These are phyloP conservation scores for Yamadazyma nakazawae DNA, from an alignment of 805 yeast species.

Conservation along the genomic window DNA sequence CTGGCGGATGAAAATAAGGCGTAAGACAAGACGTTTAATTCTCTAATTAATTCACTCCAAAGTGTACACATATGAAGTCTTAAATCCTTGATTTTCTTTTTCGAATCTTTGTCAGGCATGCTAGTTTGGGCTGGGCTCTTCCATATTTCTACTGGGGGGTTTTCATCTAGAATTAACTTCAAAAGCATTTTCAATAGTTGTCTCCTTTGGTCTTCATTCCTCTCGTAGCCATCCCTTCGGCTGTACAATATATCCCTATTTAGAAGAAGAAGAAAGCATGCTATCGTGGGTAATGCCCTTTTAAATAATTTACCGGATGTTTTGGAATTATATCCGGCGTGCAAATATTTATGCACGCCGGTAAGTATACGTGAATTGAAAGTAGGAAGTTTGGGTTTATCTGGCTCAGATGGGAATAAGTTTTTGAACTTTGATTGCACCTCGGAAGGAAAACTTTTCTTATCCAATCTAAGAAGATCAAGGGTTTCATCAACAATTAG, in stretches of 20 bases:
- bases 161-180: slow-evolving; percentile 11
- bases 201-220: not conserved
- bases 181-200: slow-evolving; percentile 18
- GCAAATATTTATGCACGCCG: slow-evolving; percentile 4
- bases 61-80: slow-evolving; percentile 28
- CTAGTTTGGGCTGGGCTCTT: slow-evolving; percentile 29
- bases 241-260: slow-evolving; percentile 20
- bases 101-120: slow-evolving; percentile 16
- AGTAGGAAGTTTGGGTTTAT: not conserved
- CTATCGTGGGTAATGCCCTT: slow-evolving; percentile 17
- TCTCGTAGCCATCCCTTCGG: slow-evolving; percentile 15
- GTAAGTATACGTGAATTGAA: not conserved
- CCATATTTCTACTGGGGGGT: slow-evolving; percentile 24
- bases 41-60: slow-evolving; percentile 36
- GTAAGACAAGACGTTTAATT: slow-evolving; percentile 19
- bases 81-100: slow-evolving; percentile 19
- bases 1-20: slow-evolving; percentile 2
- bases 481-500: slow-evolving; percentile 32
- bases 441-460: slow-evolving; percentile 9
- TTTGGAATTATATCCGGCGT: not conserved
- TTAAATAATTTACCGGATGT: not conserved
- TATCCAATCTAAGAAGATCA: slow-evolving; percentile 16
- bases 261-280: slow-evolving; percentile 21
- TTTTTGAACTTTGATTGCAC: slow-evolving; percentile 14
- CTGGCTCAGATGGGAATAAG: slow-evolving; percentile 25